phyloP scores from a whole-genome alignment of 2,329 filamentous ascomycete genomes.

The Cyphellophora europaea region DNA sequence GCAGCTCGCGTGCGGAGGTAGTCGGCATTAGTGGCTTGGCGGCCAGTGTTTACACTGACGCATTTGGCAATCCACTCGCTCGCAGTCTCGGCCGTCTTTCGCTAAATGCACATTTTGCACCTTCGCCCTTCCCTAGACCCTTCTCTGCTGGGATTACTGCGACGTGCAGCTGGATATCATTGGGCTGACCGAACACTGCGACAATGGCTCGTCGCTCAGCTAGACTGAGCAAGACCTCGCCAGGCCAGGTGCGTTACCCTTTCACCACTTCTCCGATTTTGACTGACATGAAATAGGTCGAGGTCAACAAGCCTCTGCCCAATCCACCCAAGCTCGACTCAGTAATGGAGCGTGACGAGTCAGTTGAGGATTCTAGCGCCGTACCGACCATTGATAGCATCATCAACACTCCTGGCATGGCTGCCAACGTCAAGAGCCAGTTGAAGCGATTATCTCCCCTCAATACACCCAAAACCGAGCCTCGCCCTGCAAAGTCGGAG shows the following conservation, averaged over 20 bases:
- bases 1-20: no score
- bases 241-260: constrained; percentile 13
- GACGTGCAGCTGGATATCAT: no score
- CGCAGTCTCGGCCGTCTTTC: no score
- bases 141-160: no score
- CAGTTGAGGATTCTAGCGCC: no score
- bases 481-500: constrained; percentile 65
- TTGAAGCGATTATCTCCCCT: constrained; percentile 37
- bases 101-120: no score
- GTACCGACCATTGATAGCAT: constrained; percentile 8
- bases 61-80: no score
- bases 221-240: constrained; percentile 14
- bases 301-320: background rate
- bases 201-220: constrained; percentile 13
- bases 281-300: background rate
- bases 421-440: constrained; percentile 32
- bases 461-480: constrained; percentile 54
- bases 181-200: no score
- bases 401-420: constrained; percentile 16
- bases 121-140: no score
- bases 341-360: constrained; percentile 3
- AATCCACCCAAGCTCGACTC: background rate
- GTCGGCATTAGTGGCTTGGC: no score
- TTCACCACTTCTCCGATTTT: background rate
- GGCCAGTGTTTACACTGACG: no score